These are phyloP conservation scores for Lasiodiplodia theobromae DNA, from an alignment of 2,329 filamentous ascomycete genomes.

Conservation along the genomic window DNA sequence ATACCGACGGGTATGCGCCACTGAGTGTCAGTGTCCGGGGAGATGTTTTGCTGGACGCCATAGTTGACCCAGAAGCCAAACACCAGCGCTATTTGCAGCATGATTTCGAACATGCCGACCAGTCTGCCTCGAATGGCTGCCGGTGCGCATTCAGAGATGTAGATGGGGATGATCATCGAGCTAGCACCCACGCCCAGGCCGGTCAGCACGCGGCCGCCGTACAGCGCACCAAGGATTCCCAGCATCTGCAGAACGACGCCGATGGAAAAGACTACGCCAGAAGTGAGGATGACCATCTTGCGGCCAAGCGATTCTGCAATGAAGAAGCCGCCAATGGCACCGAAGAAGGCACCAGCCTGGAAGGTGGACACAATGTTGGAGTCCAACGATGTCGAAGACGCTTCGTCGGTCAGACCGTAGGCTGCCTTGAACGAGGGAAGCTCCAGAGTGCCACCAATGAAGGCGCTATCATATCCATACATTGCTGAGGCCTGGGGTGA, in stretches of 20 bases:
- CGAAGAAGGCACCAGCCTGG: constrained; percentile 72
- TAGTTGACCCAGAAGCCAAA: constrained; percentile 64
- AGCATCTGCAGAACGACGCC: constrained; percentile 67
- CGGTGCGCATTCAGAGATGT: constrained; percentile 67
- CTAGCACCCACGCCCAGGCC: constrained; percentile 61
- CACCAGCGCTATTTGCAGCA: constrained; percentile 53
- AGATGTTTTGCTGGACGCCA: constrained; percentile 60
- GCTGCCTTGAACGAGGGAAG: constrained; percentile 63
- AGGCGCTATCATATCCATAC: constrained; percentile 61
- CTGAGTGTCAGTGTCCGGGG: constrained; percentile 4
- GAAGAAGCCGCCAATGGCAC: constrained; percentile 64
- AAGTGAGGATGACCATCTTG: constrained; percentile 61
- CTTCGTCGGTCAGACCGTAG: constrained; percentile 36
- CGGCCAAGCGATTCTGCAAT: constrained; percentile 64
- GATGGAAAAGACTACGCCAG: constrained; percentile 64
- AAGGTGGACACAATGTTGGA: constrained; percentile 75
- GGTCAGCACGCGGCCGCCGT: constrained; percentile 65
- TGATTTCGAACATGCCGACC: constrained; percentile 58
- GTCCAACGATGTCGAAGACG: constrained; percentile 59
- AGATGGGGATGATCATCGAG: constrained; percentile 66
- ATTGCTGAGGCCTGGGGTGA: constrained; percentile 49
- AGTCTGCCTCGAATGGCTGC: constrained; percentile 65
- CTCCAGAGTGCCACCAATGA: constrained; percentile 65
- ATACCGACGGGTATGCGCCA: constrained; percentile 65
- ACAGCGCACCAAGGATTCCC: constrained; percentile 62